Evolutionary conservation across 495 filamentous ascomycete species (phyloP), one percentile per base, ranked within the genome.

Genomic region (Cudoniella acicularis): DNA sequence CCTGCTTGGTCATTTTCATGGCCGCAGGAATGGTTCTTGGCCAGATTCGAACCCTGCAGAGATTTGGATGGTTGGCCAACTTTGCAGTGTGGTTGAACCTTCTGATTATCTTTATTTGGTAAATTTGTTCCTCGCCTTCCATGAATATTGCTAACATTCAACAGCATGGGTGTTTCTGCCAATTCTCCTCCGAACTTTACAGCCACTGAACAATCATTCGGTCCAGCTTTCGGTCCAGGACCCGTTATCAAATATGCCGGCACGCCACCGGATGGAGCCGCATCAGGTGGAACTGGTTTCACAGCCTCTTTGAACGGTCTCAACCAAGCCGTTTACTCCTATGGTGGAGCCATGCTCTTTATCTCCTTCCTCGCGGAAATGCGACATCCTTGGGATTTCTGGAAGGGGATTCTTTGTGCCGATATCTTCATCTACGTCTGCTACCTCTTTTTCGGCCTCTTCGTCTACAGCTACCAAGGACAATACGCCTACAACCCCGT

Each of bases 311-410:
- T 86, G 27, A 81, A 82, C 55, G 83, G 83, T 6, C 72, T 86
- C 52, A 79, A 84, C 57, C 78, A 81, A 45, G 64, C 64, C 23
- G 84, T 87, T n/a, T 79, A 79, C 56, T 79, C 82, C 0, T 87
- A 84, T 59, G 83, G 82, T 18, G 84, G 84, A 22, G 77, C 78
- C 2, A 73, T 82, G 64, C 65, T 87, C 26, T 89, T 87, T 67
- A 77, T 84, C 46, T 85, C 86, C 59, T 87, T 89, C 67, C 69
- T 87, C 59, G 78, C 84, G 16, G 86, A 89, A 68, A 87, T 86
- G 82, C 79, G 79, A 41, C 77, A 80, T 24, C 83, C 83, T 0
- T 71, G 70, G 40, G 84, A 87, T 52, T 87, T 87, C 64, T 80
- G 79, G 75, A 87, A 86, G 65, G 80, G 77, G 0, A 73, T 86